Evolutionary conservation across 2,329 filamentous ascomycete genomes (phyloP).

Genomic region (Venturia aucupariae): DNA sequence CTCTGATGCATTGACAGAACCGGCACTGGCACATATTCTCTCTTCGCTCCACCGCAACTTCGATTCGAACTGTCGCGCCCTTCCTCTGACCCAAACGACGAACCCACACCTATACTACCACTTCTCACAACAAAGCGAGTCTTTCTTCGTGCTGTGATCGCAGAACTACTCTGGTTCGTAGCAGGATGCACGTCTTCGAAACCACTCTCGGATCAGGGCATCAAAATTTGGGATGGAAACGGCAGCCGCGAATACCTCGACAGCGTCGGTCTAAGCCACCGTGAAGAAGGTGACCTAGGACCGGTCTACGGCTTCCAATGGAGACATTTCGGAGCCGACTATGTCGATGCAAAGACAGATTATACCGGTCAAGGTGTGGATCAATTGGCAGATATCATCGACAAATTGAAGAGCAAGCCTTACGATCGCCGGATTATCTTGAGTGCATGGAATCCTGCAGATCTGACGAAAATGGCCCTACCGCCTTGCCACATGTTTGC

Average conservation of each 20-base stretch:
- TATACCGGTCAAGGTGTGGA: slow-evolving; percentile 87
- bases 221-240: slow-evolving; percentile 99
- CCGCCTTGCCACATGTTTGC: slow-evolving; percentile 97
- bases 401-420: slow-evolving; percentile 73
- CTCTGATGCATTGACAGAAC: slow-evolving; percentile 46
- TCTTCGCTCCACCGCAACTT: slow-evolving; percentile 79
- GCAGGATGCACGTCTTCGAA: slow-evolving; percentile 72
- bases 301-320: slow-evolving; percentile 98
- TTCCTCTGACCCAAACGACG: slow-evolving; percentile 30
- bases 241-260: slow-evolving; percentile 87
- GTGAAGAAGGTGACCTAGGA: slow-evolving; percentile 80
- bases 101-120: slow-evolving; percentile 60
- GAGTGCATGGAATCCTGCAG: slow-evolving; percentile 86
- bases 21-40: slow-evolving; percentile 81
- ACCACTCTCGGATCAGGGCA: slow-evolving; percentile 65
- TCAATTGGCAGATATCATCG: slow-evolving; percentile 81
- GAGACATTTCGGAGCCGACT: slow-evolving; percentile 94
- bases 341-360: slow-evolving; percentile 67
- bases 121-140: slow-evolving; percentile 97
- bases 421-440: slow-evolving; percentile 88
- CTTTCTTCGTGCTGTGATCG: slow-evolving; percentile 80
- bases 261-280: slow-evolving; percentile 68
- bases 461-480: slow-evolving; percentile 78
- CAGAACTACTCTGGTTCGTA: slow-evolving; percentile 94
- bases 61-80: slow-evolving; percentile 71